Base-by-base conservation (phyloP, 2,329 filamentous ascomycete genomes). In the Colletotrichum lupini region DNA sequence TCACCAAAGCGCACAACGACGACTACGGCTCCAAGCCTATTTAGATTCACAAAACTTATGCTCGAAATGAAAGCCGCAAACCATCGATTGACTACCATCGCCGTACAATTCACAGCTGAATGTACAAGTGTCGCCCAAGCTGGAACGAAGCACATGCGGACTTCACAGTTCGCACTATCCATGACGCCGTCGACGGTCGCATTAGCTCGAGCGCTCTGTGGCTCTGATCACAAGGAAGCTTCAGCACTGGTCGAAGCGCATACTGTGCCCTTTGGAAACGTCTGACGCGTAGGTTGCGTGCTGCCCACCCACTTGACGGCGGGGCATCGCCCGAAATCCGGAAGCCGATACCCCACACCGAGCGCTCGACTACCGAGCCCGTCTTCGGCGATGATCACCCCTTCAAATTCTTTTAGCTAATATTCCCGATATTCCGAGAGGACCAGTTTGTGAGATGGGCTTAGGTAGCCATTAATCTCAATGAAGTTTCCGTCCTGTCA, bases 301-400 rank as follows among this genome's bases (percentile, higher is more conserved):
- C 42, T 53, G 11, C 49, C 37, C 37, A 19, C 16, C 58, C 56
- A 35, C 46, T 42, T 65, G 60, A 24, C 61, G 9, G 61, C 42
- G 55, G 68, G 52, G 55, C 28, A 46, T 4, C 28, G 35, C 60
- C 67, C 71, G 67, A 73, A 73, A 70, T 42, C 71, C 67, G 71
- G 71, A 73, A 67, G 57, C 67, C 67, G 71, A 49, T 32, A 56
- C 71, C 71, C 71, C 71, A 73, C 71, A 58, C 60, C 67, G 67
- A 61, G 67, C 56, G 46, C 16, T 42, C 60, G 55, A 70, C 56
- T 60, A 60, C 71, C 71, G 67, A 73, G 71, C 60, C 42, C 28
- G 67, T 42, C 71, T 70, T 73, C 71, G 67, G 71, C 49, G 46
- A 66, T 52, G 55, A 26, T 37, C 16, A 30, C 30, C 35, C 22